These are phyloP conservation scores for Neofusicoccum umdonicola DNA, from an alignment of 2,329 filamentous ascomycete genomes.

Conservation along the genomic window DNA sequence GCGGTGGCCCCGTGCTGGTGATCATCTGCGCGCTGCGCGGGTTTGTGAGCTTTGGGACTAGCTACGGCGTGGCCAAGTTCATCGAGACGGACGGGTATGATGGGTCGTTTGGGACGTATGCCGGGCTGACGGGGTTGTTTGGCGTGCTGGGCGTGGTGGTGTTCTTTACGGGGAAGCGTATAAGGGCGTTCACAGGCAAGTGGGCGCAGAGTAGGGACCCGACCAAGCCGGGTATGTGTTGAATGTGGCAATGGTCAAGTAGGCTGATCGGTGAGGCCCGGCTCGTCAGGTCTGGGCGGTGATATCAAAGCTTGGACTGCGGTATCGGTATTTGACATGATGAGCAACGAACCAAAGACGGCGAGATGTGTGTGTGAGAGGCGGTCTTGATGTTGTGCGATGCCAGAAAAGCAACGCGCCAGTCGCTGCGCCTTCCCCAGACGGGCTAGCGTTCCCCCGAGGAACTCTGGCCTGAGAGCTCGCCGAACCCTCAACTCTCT, in stretches of 20 bases:
- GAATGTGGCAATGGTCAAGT: not conserved
- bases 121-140: constrained; percentile 29
- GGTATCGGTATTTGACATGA: too few relatives aligned
- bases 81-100: constrained; percentile 33
- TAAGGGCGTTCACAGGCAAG: constrained; percentile 29
- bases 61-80: constrained; percentile 38
- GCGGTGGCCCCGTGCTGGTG: constrained; percentile 43
- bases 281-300: too few relatives aligned
- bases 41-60: constrained; percentile 46
- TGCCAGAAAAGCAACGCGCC: too few relatives aligned
- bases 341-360: too few relatives aligned
- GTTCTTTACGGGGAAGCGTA: constrained; percentile 32
- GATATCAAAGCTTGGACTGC: too few relatives aligned
- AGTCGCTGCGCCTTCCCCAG: too few relatives aligned
- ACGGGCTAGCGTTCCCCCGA: too few relatives aligned
- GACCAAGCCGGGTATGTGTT: constrained; percentile 2
- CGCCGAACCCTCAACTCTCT: too few relatives aligned
- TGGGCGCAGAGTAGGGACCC: constrained; percentile 26
- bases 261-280: too few relatives aligned
- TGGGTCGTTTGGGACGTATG: constrained; percentile 32
- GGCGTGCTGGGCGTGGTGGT: constrained; percentile 30
- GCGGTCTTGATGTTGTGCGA: too few relatives aligned
- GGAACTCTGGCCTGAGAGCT: too few relatives aligned
- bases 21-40: constrained; percentile 48
- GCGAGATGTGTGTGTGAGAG: too few relatives aligned